Base-by-base conservation (phyloP, 768 basidiomycete genomes). In the Tylopilus balloui region DNA sequence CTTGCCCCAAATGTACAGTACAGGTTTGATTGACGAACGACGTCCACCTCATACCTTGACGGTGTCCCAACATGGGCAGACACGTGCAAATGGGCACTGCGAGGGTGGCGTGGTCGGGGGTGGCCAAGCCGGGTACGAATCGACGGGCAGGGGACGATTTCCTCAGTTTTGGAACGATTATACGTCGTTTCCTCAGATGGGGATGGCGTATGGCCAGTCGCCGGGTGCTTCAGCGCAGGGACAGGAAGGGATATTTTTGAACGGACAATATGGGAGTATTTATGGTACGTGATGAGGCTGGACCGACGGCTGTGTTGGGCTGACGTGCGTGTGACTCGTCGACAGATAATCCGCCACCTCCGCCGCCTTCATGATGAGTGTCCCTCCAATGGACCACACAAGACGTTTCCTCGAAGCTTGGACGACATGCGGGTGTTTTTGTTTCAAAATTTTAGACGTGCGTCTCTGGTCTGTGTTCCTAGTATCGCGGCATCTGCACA, bases 1-100 rank as follows among this genome's bases (percentile, higher is more conserved):
- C 21, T 74, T 88, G 36, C 84, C 86, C 0, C 85, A 86, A 54
- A 70, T 83, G 57, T 88, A 86, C 61, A 87, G 84, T 67, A 86
- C 86, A 4, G 86, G 85, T 0, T 67, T 87, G 40, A 73, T 78
- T 3, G 82, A 81, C 52, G 78, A 79, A 34, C 71, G 74, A 31
- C 72, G 73, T 10, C 45, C 41, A 15, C 51, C 47, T 0, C 51
- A 52, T 2, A 31, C 28, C 2, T 23, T 56, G 50, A 28, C 56
- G n/a, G 34, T 61, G 23, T 52, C 53, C 1, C 61, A 56, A 25
- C 62, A 57, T 6, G 55, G 47, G 27, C 57, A 55, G 3, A 9
- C 47, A 19, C 60, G 64, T 44, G 23, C 51, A 25, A 50, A 44
- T 15, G 53, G 51, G 3, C 55, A 66, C 37, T 40, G 58, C 7